A percentile compares a stretch with the other conserved stretches of the same genome.
These are phyloP conservation scores for Pseudonitzschia multiseries DNA, from an alignment of 108 stramenopile species.

Conservation along the genomic window DNA sequence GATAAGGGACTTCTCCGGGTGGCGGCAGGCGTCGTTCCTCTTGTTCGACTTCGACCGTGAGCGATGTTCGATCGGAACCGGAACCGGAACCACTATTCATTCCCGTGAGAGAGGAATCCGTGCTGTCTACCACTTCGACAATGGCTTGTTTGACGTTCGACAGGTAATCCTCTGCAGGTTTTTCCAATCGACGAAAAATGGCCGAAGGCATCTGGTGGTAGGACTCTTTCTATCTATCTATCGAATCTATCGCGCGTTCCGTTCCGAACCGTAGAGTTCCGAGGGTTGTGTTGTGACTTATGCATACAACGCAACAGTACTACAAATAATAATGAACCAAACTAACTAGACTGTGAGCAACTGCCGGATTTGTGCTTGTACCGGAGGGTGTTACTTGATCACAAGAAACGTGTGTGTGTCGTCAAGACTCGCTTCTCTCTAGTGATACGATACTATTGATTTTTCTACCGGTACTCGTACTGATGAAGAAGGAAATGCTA, in stretches of 20 bases:
- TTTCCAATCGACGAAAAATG: slow-evolving; percentile 14
- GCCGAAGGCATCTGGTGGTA: background rate
- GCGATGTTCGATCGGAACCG: background rate
- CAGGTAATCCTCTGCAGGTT: slow-evolving; percentile 2
- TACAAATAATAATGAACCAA: too few relatives aligned
- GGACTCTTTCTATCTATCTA: background rate
- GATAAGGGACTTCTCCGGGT: background rate
- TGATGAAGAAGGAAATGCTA: too few relatives aligned
- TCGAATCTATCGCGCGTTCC: background rate
- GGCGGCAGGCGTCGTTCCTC: background rate
- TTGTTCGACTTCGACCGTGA: background rate
- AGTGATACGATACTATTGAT: too few relatives aligned
- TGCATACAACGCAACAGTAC: too few relatives aligned
- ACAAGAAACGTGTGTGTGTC: too few relatives aligned
- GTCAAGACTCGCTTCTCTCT: too few relatives aligned
- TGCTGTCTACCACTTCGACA: background rate
- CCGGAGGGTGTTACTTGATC: too few relatives aligned
- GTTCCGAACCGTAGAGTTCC: too few relatives aligned
- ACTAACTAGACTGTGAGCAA: too few relatives aligned
- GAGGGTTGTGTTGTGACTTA: too few relatives aligned
- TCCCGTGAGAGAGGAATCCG: slow-evolving; percentile 13
- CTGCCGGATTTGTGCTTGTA: too few relatives aligned
- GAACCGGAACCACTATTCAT: background rate
- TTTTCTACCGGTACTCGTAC: too few relatives aligned
- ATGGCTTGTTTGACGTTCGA: slow-evolving; percentile 8